These are phyloP conservation scores for Cylindrodendrum hubeiense DNA, from an alignment of 2,329 filamentous ascomycete species.

Conservation along the genomic window DNA sequence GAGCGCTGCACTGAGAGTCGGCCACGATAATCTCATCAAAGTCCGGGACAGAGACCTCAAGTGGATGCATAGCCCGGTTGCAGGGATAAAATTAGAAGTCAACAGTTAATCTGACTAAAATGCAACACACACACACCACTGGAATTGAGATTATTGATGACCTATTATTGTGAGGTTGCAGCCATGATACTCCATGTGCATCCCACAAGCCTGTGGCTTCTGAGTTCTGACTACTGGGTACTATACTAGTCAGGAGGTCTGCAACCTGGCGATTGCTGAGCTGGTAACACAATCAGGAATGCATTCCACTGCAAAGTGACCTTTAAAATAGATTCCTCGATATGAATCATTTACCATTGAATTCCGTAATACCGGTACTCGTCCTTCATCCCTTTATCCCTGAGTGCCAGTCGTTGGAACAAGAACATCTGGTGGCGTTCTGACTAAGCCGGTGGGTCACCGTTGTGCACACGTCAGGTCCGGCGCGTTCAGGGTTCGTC, in stretches of 20 bases:
- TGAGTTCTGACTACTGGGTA: background rate
- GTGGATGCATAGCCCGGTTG: background rate
- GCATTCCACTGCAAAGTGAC: no score
- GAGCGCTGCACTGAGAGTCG: no score
- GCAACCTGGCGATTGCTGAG: background rate
- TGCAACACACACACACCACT: background rate
- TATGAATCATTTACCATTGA: no score
- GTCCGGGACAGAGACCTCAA: background rate
- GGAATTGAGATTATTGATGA: background rate
- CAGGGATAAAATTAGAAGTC: background rate
- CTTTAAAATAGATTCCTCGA: no score
- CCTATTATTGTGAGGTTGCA: background rate
- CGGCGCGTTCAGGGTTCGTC: background rate
- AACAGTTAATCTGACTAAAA: background rate
- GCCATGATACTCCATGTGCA: background rate
- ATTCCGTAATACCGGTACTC: background rate
- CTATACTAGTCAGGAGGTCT: background rate
- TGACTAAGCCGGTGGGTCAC: constrained; percentile 17
- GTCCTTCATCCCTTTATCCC: background rate
- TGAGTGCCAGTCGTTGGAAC: background rate
- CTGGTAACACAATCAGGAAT: no score
- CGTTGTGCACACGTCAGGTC: constrained; percentile 1
- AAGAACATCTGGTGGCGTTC: constrained; percentile 8
- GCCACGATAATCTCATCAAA: background rate
- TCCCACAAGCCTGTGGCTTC: background rate